These are phyloP conservation scores for Boletus edulis DNA, from an alignment of 768 basidiomycete species.

Conservation along the genomic window DNA sequence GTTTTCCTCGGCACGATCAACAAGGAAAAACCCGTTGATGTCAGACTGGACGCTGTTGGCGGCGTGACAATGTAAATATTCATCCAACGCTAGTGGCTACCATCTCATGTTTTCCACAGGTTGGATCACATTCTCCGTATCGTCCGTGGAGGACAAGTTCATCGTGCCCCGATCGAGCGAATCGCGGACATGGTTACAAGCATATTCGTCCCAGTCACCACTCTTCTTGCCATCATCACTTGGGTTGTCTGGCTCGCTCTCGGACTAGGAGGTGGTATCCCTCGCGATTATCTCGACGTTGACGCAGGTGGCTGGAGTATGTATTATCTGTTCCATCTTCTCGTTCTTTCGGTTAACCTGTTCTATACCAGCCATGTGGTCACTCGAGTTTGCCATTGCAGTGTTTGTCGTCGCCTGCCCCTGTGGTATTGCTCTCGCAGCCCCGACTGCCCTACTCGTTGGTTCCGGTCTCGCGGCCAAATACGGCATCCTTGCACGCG, in stretches of 20 bases:
- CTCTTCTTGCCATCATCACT: constrained; percentile 67
- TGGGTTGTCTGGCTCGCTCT: constrained; percentile 73
- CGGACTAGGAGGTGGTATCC: constrained; percentile 55
- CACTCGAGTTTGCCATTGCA: constrained; percentile 78
- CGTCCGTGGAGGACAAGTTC: constrained; percentile 74
- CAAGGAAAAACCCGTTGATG: constrained; percentile 53
- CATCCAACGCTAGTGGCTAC: not conserved
- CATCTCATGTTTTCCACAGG: constrained; percentile 34
- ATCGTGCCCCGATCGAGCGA: constrained; percentile 78
- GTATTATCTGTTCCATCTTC: constrained; percentile 22
- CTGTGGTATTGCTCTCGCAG: constrained; percentile 83
- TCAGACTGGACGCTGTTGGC: constrained; percentile 58
- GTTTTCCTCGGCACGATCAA: constrained; percentile 82
- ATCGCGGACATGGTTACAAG: constrained; percentile 72
- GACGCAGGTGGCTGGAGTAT: constrained; percentile 60
- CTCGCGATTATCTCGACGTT: constrained; percentile 53
- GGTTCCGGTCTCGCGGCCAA: constrained; percentile 80
- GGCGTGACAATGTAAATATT: constrained; percentile 64
- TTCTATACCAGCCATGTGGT: constrained; percentile 54
- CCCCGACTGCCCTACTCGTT: constrained; percentile 82
- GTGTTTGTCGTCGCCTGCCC: constrained; percentile 86
- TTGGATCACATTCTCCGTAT: constrained; percentile 71
- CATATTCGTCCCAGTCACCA: constrained; percentile 78
- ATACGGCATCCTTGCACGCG: constrained; percentile 74
- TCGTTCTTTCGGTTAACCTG: not conserved